Evolutionary conservation across 1,284 basidiomycete species (phyloP), one percentile per base, ranked within the genome.

Genomic region (Agroathelia rolfsii): DNA sequence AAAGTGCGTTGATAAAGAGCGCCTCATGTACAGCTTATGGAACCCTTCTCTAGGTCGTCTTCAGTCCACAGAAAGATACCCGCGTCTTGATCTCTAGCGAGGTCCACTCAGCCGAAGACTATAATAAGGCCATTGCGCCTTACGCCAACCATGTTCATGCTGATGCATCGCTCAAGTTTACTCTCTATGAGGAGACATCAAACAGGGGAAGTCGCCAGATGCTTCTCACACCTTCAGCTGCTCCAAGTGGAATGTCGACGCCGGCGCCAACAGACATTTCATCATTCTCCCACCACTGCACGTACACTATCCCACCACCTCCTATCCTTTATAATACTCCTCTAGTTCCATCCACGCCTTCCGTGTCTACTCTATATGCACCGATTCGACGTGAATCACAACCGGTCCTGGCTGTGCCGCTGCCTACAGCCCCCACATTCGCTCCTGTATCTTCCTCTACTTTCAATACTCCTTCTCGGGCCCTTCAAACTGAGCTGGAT

Each of bases 21-120:
- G n/a, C n/a, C n/a, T n/a, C n/a, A n/a, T n/a, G n/a, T n/a, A n/a
- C n/a, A n/a, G n/a, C n/a, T n/a, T n/a, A n/a, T n/a, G n/a, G n/a
- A n/a, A n/a, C n/a, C n/a, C n/a, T n/a, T n/a, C n/a, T n/a, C n/a
- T n/a, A n/a, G 41, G 62, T 85, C 26, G 55, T n/a, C n/a, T n/a
- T n/a, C n/a, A n/a, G n/a, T n/a, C n/a, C n/a, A n/a, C n/a, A n/a
- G n/a, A n/a, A n/a, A n/a, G n/a, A n/a, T n/a, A n/a, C 62, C 30
- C 69, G 72, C 24, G 69, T 83, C 32, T 53, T 82, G 21, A 63
- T 85, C 37, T 69, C 64, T 34, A 66, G 56, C 37, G 72, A 79
- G 48, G 71, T 74, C 13, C 72, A 66, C 46, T 61, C 58, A 30
- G 59, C 62, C 3, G 61, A 69, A 16, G 74, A 83, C 37, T 85